These are phyloP conservation scores for Aspergillus homomorphus DNA, from an alignment of 495 filamentous ascomycete genomes.

Conservation along the genomic window DNA sequence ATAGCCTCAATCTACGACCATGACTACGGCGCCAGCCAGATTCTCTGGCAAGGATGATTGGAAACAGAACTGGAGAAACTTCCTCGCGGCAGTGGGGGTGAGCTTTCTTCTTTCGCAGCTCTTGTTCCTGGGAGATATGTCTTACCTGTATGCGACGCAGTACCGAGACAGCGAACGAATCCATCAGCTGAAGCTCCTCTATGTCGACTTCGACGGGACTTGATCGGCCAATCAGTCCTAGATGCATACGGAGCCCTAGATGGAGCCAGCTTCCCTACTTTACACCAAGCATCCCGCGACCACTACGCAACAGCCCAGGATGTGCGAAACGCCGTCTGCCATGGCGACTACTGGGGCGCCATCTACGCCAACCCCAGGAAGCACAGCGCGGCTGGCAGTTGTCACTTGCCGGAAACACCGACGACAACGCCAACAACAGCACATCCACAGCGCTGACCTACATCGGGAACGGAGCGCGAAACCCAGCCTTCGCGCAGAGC, in stretches of 20 bases:
- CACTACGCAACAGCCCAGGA: slow-evolving; percentile 21
- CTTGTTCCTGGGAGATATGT: not conserved
- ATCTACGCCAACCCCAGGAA: slow-evolving; percentile 29
- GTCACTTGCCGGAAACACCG: slow-evolving; percentile 15
- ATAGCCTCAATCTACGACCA: too few relatives aligned
- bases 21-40: too few relatives aligned
- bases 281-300: slow-evolving; percentile 19
- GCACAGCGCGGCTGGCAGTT: slow-evolving; percentile 29
- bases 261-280: slow-evolving; percentile 30
- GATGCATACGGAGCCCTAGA: slow-evolving; percentile 34
- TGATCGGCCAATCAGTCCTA: slow-evolving; percentile 35
- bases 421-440: slow-evolving; percentile 18
- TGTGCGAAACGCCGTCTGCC: slow-evolving; percentile 33
- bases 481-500: slow-evolving; percentile 34
- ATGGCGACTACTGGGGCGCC: slow-evolving; percentile 38
- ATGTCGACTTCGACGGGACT: slow-evolving; percentile 48
- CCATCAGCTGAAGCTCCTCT: slow-evolving; percentile 12
- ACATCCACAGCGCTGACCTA: slow-evolving; percentile 22
- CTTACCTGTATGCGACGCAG: slow-evolving; percentile 4
- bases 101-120: slow-evolving; percentile 7
- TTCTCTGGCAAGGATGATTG: too few relatives aligned
- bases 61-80: not conserved
- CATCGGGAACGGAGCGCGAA: slow-evolving; percentile 47
- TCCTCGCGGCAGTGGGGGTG: not conserved
- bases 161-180: not conserved